Base-by-base conservation (phyloP, 257 asterid species). In the Solanum neorickii region DNA sequence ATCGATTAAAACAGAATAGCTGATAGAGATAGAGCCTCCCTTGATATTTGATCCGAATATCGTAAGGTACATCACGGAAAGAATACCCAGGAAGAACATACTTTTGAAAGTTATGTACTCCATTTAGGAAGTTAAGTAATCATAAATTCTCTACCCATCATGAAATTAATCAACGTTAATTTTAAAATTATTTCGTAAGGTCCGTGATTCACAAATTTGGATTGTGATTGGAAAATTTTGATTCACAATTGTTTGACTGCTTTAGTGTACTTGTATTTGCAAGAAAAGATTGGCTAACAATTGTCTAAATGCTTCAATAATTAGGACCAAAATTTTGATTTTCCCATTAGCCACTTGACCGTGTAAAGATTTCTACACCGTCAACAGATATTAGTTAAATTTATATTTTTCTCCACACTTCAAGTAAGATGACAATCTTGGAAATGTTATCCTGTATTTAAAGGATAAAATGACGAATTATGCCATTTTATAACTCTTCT, bases 91-190 rank as follows among this genome's bases (percentile, higher is more conserved):
- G 12, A 59, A 21, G 68, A 60, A 9, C 27, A 21, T 23, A 23
- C 5, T 21, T 9, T 20, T 8, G 68, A 9, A 60, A 21, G 13
- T 4, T 60, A 27, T 2, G 25, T 25, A 60, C 12, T 21, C 27
- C 68, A 60, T 21, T 20, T 46, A 91, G 91, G 33, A 88, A 90
- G 10, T 46, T 87, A 23, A 89, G 56, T 0, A 73, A 83, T 59
- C 93, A 88, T 42, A 83, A 89, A 75, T 44, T 20, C 70, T 0
- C 84, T 93, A 12, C 21, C 87, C 2, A 91, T 95, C 75, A 37
- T 29, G 84, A 88, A 86, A 7, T 46, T 94, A 88, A 88, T 92
- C 87, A 25, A 66, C 2, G 6, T 66, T 12, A 12, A 25, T 66
- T 21, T 21, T 23, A 12, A 62, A 62, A 62, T 62, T 62, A 23